Percentiles rank a stretch among this genome's conserved stretches.
These are phyloP conservation scores for Phyllosticta capitalensis DNA, from an alignment of 2,329 filamentous ascomycete genomes.

Conservation along the genomic window DNA sequence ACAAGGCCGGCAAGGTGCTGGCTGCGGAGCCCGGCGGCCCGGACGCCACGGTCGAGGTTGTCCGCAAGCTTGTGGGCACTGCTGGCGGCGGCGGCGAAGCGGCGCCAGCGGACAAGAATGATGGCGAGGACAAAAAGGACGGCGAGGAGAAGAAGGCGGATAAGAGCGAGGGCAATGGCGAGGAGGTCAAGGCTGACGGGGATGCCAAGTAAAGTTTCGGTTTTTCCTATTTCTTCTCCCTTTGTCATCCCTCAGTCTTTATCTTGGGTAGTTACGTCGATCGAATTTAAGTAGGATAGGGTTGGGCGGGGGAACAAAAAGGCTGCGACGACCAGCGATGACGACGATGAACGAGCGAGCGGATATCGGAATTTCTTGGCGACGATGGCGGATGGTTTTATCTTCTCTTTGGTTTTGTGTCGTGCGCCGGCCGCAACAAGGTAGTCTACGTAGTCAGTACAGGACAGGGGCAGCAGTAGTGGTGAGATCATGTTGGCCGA, in stretches of 20 bases:
- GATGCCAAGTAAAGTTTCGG: not conserved
- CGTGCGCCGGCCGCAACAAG: no score
- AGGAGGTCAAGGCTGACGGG: not conserved
- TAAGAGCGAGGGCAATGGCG: not conserved
- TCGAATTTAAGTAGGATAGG: no score
- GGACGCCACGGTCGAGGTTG: constrained; percentile 64
- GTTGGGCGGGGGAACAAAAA: no score
- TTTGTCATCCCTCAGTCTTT: not conserved
- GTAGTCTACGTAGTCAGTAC: no score
- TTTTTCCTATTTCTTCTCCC: not conserved
- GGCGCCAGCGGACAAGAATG: not conserved
- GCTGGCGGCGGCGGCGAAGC: not conserved
- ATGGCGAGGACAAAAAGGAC: not conserved
- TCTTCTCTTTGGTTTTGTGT: no score
- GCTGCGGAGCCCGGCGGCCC: constrained; percentile 67
- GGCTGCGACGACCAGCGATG: no score
- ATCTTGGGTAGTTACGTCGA: not conserved
- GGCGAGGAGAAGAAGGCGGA: not conserved
- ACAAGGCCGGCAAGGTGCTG: constrained; percentile 73
- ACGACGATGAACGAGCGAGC: no score
- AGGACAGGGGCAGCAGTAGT: no score
- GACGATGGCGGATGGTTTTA: no score
- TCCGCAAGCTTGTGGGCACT: constrained; percentile 52
- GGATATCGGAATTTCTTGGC: no score
- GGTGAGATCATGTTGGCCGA: no score